These are phyloP conservation scores for Ascocoryne sarcoides DNA, from an alignment of 2,329 filamentous ascomycete species.

Conservation along the genomic window DNA sequence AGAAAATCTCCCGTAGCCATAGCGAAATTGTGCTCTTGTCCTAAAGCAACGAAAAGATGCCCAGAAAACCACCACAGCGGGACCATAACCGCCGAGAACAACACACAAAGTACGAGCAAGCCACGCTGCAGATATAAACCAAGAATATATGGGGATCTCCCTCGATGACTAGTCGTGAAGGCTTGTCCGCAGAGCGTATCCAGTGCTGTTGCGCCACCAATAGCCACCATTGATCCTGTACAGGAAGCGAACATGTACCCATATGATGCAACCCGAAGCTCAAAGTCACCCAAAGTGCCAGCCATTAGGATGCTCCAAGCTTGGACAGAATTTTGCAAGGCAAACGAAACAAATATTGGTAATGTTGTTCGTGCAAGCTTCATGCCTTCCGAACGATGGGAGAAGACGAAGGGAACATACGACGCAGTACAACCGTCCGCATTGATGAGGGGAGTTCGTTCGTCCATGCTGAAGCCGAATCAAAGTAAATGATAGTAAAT, in stretches of 20 bases:
- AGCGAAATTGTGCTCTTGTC: conserved; percentile 67
- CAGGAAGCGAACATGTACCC: conserved; percentile 88
- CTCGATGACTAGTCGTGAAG: not conserved
- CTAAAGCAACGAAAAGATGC: conserved; percentile 59
- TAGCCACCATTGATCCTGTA: conserved; percentile 72
- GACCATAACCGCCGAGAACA: conserved; percentile 62
- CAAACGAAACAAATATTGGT: conserved; percentile 6
- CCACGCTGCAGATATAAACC: conserved; percentile 69
- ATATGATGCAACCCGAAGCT: conserved; percentile 52
- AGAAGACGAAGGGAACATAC: too few relatives aligned
- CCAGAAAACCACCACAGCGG: conserved; percentile 68
- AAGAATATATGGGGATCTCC: conserved; percentile 42
- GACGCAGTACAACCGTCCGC: too few relatives aligned
- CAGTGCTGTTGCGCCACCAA: conserved; percentile 75
- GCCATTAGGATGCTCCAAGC: conserved; percentile 7
- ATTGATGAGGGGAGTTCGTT: too few relatives aligned
- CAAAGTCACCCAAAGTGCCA: conserved; percentile 4
- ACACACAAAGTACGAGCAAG: conserved; percentile 52
- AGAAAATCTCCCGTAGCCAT: conserved; percentile 62
- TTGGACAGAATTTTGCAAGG: conserved; percentile 5
- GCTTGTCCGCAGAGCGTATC: conserved; percentile 56
- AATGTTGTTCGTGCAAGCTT: conserved; percentile 4
- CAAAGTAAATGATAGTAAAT: too few relatives aligned
- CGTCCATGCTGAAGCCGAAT: too few relatives aligned
- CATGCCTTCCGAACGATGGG: conserved; percentile 4